phyloP scores from a whole-genome alignment of 2,329 filamentous ascomycete species.

The Diaporthe capsici region DNA sequence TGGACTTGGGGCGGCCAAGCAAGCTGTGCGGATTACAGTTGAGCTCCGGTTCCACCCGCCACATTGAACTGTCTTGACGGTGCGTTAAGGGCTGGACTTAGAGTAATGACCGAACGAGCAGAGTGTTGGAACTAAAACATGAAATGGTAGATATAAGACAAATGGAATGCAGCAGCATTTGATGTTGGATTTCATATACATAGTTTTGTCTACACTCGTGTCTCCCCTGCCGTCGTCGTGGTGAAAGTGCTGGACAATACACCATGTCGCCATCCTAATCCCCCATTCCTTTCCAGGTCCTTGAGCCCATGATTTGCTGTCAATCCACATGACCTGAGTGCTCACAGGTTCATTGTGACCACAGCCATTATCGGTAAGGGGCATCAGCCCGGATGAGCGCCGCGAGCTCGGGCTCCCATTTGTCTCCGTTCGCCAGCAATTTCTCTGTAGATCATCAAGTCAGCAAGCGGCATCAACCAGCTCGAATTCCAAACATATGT shows the following conservation, averaged over 20 bases:
- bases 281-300: too few relatives aligned
- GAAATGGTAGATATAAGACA: neutral
- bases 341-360: neutral
- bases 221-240: neutral
- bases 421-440: slow-evolving; percentile 88
- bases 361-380: slow-evolving; percentile 79
- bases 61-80: neutral
- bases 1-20: neutral
- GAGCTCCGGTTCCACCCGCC: slow-evolving; percentile 26
- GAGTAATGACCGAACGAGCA: neutral
- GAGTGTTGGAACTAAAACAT: neutral
- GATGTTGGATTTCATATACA: slow-evolving; percentile 13
- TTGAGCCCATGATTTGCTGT: neutral
- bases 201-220: slow-evolving; percentile 13
- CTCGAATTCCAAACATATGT: neutral
- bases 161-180: neutral
- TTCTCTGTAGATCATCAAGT: slow-evolving; percentile 71
- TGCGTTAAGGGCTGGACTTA: too few relatives aligned
- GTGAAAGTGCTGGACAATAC: neutral
- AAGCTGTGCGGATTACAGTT: neutral
- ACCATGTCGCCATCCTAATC: neutral
- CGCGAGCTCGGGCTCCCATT: slow-evolving; percentile 98
- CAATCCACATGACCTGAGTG: neutral
- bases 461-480: slow-evolving; percentile 39
- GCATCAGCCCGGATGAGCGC: slow-evolving; percentile 93